Evolutionary conservation across 176 grass and related monocot genomes (phyloP).

Genomic region (Eragrostis nindensis): DNA sequence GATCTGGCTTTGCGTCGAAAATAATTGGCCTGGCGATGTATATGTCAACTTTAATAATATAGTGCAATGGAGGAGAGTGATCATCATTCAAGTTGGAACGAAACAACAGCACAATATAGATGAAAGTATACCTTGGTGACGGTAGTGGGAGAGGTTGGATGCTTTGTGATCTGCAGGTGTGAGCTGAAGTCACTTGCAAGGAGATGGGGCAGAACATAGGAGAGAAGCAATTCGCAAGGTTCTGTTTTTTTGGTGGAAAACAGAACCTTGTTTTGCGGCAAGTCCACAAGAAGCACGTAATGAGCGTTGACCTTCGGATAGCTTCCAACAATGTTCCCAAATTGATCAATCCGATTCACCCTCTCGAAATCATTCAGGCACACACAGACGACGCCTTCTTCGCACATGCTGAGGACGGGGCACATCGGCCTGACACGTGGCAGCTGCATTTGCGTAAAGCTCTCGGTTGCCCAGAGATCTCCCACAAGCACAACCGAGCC

Average conservation of each 20-base stretch:
- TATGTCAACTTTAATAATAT: too few species aligned
- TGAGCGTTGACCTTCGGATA: neutral
- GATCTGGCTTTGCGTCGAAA: too few species aligned
- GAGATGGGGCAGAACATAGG: neutral
- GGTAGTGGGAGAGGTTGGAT: neutral
- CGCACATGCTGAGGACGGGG: neutral
- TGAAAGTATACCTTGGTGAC: too few species aligned
- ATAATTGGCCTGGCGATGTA: too few species aligned
- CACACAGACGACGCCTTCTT: neutral
- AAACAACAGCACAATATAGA: too few species aligned
- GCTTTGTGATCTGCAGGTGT: neutral
- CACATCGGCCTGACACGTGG: neutral
- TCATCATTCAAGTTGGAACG: too few species aligned
- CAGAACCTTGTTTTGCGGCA: neutral
- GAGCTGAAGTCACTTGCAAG: neutral
- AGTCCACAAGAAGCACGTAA: neutral
- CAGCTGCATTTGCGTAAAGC: neutral
- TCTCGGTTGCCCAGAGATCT: neutral
- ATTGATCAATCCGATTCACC: neutral
- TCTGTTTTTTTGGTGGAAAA: too few species aligned
- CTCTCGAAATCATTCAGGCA: neutral
- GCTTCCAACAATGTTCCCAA: neutral
- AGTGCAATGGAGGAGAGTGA: too few species aligned
- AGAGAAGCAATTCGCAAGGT: too few species aligned
- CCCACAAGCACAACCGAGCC: neutral